Conservation (phyloP, 257 asterid species). For the Salvia splendens region DNA sequence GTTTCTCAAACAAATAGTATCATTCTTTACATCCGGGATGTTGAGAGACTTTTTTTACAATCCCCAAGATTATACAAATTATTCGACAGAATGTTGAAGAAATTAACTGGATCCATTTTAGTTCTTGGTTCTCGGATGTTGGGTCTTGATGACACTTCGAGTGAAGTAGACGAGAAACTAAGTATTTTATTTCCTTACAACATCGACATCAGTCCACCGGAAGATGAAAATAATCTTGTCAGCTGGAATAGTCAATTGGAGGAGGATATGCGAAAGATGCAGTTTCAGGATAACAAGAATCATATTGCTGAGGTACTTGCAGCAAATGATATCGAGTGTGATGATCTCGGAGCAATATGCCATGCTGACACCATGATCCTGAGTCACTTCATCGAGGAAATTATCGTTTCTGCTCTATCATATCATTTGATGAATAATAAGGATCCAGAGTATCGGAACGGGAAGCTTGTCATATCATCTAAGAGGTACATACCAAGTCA, state of each 20-base stretch:
- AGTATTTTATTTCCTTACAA: constrained; percentile 74
- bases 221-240: constrained; percentile 70
- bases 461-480: constrained; percentile 92
- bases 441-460: constrained; percentile 87
- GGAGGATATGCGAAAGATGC: constrained; percentile 80
- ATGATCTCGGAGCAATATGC: constrained; percentile 83
- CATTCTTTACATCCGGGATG: constrained; percentile 88
- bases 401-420: constrained; percentile 83
- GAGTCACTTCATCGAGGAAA: constrained; percentile 76
- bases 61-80: constrained; percentile 63
- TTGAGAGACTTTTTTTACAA: constrained; percentile 64
- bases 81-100: constrained; percentile 72
- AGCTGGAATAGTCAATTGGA: constrained; percentile 92
- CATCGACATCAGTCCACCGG: constrained; percentile 81
- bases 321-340: constrained; percentile 89
- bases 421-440: constrained; percentile 70
- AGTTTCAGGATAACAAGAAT: constrained; percentile 80
- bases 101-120: constrained; percentile 73
- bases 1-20: constrained; percentile 59
- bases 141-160: constrained; percentile 59
- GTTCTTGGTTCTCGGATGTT: constrained; percentile 89
- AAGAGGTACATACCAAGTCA: constrained; percentile 53
- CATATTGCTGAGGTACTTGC: constrained; percentile 92
- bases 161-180: constrained; percentile 62
- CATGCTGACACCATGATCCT: constrained; percentile 66